Base-by-base conservation (phyloP, 139 green algal genomes). In the Gonium pectorale region DNA sequence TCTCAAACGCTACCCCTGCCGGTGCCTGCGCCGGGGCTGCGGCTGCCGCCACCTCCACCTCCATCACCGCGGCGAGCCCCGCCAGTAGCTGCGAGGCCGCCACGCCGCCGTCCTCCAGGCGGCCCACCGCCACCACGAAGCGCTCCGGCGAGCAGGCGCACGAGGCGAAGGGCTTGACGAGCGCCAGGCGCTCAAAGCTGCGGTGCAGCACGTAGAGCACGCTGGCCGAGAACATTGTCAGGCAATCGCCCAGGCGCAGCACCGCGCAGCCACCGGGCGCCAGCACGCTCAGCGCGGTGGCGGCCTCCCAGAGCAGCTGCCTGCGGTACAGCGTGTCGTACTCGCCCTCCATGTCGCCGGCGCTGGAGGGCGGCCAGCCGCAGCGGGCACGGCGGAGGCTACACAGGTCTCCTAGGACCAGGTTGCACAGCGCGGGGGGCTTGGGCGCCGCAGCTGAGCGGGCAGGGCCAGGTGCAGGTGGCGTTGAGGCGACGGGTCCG, bases 151-250 rank as follows among this genome's bases (percentile, higher is more conserved):
- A 66, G 69, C 51, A 69, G 7, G 85, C 79, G 40, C 88, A 92
- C 13, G 59, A 74, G 56, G 88, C 75, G 41, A 88, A 90, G 46
- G 88, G 88, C 80, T 90, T 88, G 17, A 92, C 43, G 4, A 90
- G 40, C 27, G 69, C 68, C 9, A 92, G 24, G 22, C 67, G 43
- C 5, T 26, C 35, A 52, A 93, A 93, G 81, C 77, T 82, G 72
- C 90, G 85, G 73, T 90, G 71, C 56, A 93, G 90, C 33, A 93
- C 22, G 66, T 91, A 92, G 35, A 93, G 63, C 35, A 92, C 54
- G 62, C 81, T 83, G 37, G 79, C 81, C 26, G 71, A 87, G 74
- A 90, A 91, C 35, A 80, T 79, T 24, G 90, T 93, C n/a, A 92
- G 71, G 26, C 62, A 84, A 72, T 90, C 84, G 63, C 52, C 63